A percentile compares a stretch with the other conserved stretches of the same genome.
Conservation (phyloP, 2,329 filamentous ascomycete genomes). For the Aspergillus unguis region DNA sequence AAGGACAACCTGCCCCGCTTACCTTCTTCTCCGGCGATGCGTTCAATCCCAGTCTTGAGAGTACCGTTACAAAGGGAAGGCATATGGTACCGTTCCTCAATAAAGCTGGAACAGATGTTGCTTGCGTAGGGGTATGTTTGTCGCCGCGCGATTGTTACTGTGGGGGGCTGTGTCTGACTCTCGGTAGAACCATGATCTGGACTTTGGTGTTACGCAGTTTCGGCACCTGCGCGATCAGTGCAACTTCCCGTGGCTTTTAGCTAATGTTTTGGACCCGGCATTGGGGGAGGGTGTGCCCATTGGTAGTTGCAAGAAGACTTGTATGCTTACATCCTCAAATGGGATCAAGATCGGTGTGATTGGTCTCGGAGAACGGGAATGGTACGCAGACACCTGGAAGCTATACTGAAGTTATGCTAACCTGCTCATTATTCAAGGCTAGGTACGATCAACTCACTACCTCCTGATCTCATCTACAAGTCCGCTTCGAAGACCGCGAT, state of each 20-base stretch:
- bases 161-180: slow-evolving; percentile 11
- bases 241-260: slow-evolving; percentile 83
- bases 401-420: not conserved
- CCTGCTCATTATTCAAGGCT: slow-evolving; percentile 46
- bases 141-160: not conserved
- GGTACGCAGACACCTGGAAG: slow-evolving; percentile 42
- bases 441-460: slow-evolving; percentile 81
- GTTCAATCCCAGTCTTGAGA: slow-evolving; percentile 88
- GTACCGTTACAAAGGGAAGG: slow-evolving; percentile 80
- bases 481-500: slow-evolving; percentile 73
- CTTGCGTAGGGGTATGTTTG: slow-evolving; percentile 71
- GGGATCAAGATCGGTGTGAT: slow-evolving; percentile 83
- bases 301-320: slow-evolving; percentile 70
- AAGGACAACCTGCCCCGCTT: slow-evolving; percentile 62
- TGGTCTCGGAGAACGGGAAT: slow-evolving; percentile 81
- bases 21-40: slow-evolving; percentile 90
- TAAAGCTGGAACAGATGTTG: slow-evolving; percentile 69
- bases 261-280: slow-evolving; percentile 81
- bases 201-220: slow-evolving; percentile 84
- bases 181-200: slow-evolving; percentile 78
- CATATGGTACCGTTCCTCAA: slow-evolving; percentile 91
- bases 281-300: slow-evolving; percentile 72
- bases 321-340: slow-evolving; percentile 74
- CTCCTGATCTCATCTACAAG: slow-evolving; percentile 76
- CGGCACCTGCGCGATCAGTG: slow-evolving; percentile 69